These are phyloP conservation scores for Penicillium expansum DNA, from an alignment of 2,329 filamentous ascomycete species.

Conservation along the genomic window DNA sequence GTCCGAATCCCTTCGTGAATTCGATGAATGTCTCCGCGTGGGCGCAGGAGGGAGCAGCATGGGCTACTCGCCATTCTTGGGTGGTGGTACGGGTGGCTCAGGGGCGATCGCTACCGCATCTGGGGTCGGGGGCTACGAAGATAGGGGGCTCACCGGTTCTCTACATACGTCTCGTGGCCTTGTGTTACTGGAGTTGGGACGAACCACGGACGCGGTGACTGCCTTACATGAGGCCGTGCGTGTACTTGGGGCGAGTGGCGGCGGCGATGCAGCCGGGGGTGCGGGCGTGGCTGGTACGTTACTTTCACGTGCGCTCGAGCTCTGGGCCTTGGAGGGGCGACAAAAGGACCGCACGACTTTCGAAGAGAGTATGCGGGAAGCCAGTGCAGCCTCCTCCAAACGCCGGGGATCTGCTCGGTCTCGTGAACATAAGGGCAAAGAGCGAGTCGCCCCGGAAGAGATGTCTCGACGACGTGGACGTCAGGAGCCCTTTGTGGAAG, in stretches of 20 bases:
- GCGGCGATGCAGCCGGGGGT: slow-evolving; percentile 47
- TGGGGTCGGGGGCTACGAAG: slow-evolving; percentile 48
- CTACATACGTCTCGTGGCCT: slow-evolving; percentile 63
- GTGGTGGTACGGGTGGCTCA: slow-evolving; percentile 36
- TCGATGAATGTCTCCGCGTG: slow-evolving; percentile 80
- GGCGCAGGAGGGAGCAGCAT: slow-evolving; percentile 72
- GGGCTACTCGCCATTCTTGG: slow-evolving; percentile 67
- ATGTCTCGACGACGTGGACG: slow-evolving; percentile 24
- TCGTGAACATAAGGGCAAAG: slow-evolving; percentile 32
- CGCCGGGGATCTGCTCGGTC: slow-evolving; percentile 22
- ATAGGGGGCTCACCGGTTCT: slow-evolving; percentile 46
- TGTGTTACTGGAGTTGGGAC: slow-evolving; percentile 73
- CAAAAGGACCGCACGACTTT: slow-evolving; percentile 18
- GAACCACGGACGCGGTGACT: slow-evolving; percentile 72
- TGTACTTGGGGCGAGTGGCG: slow-evolving; percentile 45
- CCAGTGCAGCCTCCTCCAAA: slow-evolving; percentile 8
- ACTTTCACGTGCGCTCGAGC: slow-evolving; percentile 45
- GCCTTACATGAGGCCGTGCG: slow-evolving; percentile 72
- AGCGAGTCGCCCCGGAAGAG: slow-evolving; percentile 14
- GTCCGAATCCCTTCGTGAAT: slow-evolving; percentile 71
- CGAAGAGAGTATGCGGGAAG: slow-evolving; percentile 14
- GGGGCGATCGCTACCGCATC: slow-evolving; percentile 36
- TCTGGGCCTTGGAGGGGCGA: slow-evolving; percentile 45
- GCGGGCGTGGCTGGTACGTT: slow-evolving; percentile 48
- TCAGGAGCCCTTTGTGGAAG: slow-evolving; percentile 26